A percentile compares a stretch with the other conserved stretches of the same genome.
phyloP scores from a whole-genome alignment of 2,329 filamentous ascomycete genomes.

The Sporothrix pseudoabietina region DNA sequence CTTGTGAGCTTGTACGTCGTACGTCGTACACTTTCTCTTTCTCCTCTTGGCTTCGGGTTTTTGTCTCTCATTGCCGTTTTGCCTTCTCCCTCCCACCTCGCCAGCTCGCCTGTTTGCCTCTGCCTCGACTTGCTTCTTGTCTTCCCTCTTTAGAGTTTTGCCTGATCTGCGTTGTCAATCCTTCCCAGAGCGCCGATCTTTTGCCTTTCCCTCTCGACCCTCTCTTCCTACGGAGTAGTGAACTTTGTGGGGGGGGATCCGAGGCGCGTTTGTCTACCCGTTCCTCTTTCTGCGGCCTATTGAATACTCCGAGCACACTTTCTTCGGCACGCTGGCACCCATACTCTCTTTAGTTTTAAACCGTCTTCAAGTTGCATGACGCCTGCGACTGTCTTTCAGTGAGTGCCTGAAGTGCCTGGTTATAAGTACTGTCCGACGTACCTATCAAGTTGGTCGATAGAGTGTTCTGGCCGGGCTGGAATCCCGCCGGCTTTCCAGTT shows the following conservation, averaged over 20 bases:
- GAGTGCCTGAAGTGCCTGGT: too few relatives aligned
- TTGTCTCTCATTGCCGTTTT: conserved; percentile 7
- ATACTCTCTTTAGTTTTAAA: neutral
- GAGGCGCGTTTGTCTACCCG: neutral
- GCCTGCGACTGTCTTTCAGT: neutral
- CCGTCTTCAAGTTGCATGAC: neutral
- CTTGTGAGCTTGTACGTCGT: neutral
- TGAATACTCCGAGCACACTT: neutral
- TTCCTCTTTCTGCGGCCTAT: conserved; percentile 18
- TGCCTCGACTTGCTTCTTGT: too few relatives aligned
- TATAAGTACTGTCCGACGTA: too few relatives aligned
- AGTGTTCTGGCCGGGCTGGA: conserved; percentile 6
- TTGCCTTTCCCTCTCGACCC: neutral
- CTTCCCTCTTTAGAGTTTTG: neutral
- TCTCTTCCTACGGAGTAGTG: neutral
- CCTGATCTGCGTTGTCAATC: conserved; percentile 10
- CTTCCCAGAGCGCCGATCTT: neutral
- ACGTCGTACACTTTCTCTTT: neutral
- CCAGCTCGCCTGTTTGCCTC: neutral
- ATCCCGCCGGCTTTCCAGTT: neutral
- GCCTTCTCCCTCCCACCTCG: neutral
- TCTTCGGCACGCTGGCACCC: neutral
- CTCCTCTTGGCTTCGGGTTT: neutral
- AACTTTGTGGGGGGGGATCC: neutral
- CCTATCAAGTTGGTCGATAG: neutral